A percentile compares a stretch with the other conserved stretches of the same genome.
Conservation (phyloP, 1,139 yeast genomes). For the Geotrichum klebahnii region DNA sequence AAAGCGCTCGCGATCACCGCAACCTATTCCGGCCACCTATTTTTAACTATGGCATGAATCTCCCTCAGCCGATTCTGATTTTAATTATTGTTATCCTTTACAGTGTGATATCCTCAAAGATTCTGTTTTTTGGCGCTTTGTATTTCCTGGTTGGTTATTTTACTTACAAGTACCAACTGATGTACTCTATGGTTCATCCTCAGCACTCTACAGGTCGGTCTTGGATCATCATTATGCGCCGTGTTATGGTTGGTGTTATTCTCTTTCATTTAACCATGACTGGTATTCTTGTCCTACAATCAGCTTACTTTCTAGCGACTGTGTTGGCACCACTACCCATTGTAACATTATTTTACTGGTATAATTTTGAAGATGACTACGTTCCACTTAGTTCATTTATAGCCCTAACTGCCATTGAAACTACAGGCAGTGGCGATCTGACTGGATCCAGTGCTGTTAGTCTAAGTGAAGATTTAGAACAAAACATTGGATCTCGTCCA, state of each 20-base stretch:
- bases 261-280: slow-evolving; percentile 87
- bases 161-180: slow-evolving; percentile 74
- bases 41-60: slow-evolving; percentile 73
- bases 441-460: slow-evolving; percentile 10
- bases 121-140: slow-evolving; percentile 64
- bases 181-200: slow-evolving; percentile 78
- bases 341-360: slow-evolving; percentile 60
- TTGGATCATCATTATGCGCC: slow-evolving; percentile 75
- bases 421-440: slow-evolving; percentile 30
- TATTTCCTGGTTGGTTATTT: slow-evolving; percentile 72
- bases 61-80: slow-evolving; percentile 77
- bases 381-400: slow-evolving; percentile 78
- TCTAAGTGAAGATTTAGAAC: slow-evolving; percentile 1
- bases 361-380: slow-evolving; percentile 78
- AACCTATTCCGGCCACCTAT: slow-evolving; percentile 71
- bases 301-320: slow-evolving; percentile 71
- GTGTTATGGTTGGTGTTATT: slow-evolving; percentile 65
- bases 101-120: slow-evolving; percentile 73
- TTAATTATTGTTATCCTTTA: slow-evolving; percentile 71
- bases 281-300: slow-evolving; percentile 75
- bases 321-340: slow-evolving; percentile 72
- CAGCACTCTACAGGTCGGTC: slow-evolving; percentile 88
- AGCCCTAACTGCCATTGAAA: slow-evolving; percentile 64
- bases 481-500: neutral
- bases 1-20: slow-evolving; percentile 64